Evolutionary conservation across 2,329 filamentous ascomycete genomes (phyloP).

Genomic region (Thelonectria rubi): DNA sequence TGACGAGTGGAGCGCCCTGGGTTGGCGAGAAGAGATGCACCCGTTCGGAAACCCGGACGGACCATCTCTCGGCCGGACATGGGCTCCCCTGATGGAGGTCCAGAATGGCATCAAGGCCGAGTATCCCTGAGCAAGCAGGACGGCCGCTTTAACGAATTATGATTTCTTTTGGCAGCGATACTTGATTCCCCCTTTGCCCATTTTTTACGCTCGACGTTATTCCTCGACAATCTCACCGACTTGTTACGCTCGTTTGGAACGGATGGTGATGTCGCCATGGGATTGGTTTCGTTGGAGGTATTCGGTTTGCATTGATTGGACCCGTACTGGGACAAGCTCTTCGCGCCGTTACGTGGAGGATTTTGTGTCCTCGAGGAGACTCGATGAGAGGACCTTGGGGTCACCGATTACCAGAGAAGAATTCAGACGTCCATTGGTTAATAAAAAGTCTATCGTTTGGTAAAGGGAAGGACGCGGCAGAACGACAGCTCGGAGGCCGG

Average conservation of each 20-base stretch:
- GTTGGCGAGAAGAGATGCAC: conserved; percentile 58
- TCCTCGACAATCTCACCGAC: conserved; percentile 3
- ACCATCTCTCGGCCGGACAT: conserved; percentile 55
- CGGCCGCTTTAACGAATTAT: conserved; percentile 26
- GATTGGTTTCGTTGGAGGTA: conserved; percentile 2
- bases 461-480: neutral
- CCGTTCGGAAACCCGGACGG: conserved; percentile 51
- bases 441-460: neutral
- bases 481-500: neutral
- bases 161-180: conserved; percentile 28
- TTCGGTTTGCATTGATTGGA: neutral
- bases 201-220: conserved; percentile 17
- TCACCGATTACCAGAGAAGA: neutral
- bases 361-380: neutral
- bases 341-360: neutral
- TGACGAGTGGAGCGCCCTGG: conserved; percentile 57
- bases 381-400: neutral
- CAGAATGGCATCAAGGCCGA: conserved; percentile 38
- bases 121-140: conserved; percentile 44
- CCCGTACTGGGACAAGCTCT: neutral
- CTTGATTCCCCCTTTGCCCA: conserved; percentile 19
- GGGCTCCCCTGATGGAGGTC: conserved; percentile 50
- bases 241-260: conserved; percentile 11
- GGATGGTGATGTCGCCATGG: conserved; percentile 2
- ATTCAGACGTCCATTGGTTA: neutral